Percentiles rank a stretch among this genome's conserved stretches.
These are phyloP conservation scores for Cordyceps javanica DNA, from an alignment of 2,329 filamentous ascomycete genomes.

Conservation along the genomic window DNA sequence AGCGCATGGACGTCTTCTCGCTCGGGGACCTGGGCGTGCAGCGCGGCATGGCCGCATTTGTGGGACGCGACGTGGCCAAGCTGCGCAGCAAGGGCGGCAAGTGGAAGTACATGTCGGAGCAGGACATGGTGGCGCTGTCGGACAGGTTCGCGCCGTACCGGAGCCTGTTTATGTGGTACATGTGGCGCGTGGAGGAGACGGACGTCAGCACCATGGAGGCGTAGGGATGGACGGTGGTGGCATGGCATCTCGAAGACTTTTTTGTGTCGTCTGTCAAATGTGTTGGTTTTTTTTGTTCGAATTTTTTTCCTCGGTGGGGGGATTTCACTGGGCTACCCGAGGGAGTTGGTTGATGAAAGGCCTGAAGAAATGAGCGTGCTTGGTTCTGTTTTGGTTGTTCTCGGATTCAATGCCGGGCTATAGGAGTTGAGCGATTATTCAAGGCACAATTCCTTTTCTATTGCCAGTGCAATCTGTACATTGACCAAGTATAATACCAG, in stretches of 20 bases:
- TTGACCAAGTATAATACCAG: not conserved
- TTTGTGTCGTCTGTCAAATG: not conserved
- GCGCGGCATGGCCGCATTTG: conserved; percentile 84
- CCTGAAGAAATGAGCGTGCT: not conserved
- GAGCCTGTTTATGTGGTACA: conserved; percentile 96
- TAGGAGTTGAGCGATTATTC: not conserved
- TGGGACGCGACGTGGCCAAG: conserved; percentile 76
- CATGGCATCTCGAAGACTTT: not conserved
- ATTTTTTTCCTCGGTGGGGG: not conserved
- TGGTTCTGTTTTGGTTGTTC: not conserved
- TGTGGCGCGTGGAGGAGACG: conserved; percentile 83
- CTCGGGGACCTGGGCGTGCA: conserved; percentile 91
- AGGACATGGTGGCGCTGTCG: conserved; percentile 81
- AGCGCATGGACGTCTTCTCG: conserved; percentile 89
- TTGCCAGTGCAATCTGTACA: conserved; percentile 5
- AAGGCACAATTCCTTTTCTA: not conserved
- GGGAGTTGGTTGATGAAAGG: not conserved
- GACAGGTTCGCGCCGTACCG: conserved; percentile 81
- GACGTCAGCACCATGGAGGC: conserved; percentile 58
- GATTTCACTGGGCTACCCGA: not conserved
- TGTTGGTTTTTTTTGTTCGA: not conserved
- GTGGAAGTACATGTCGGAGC: conserved; percentile 97
- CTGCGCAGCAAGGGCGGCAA: conserved; percentile 77
- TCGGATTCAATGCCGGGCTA: not conserved
- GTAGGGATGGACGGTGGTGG: not conserved